Evolutionary conservation across 495 filamentous ascomycete species (phyloP), one percentile per base, ranked within the genome.

Genomic region (Glonium stellatum): DNA sequence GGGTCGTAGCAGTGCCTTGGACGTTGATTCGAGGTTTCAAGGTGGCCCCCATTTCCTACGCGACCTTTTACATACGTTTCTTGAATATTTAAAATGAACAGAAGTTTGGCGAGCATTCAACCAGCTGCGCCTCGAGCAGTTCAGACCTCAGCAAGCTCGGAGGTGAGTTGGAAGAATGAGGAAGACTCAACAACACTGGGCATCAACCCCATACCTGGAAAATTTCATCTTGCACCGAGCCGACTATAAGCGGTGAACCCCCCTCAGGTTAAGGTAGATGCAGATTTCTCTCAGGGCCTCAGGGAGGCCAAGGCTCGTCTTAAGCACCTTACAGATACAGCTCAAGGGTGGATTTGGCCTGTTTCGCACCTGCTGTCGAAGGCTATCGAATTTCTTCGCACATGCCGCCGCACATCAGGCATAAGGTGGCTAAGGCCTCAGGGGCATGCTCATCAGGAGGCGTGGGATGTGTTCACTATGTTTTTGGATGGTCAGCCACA

Each of bases 181-280:
- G 1, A 18, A 44, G 18, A 18, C 39, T 13, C 18, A 11, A 18
- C 39, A 11, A 18, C 3, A 18, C 39, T 11, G 39, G 39, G 39
- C 4, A 44, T 11, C 39, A 44, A 44, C 39, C 39, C 13, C 39
- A 44, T 44, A 44, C 39, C 39, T 44, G 39, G 39, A 44, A 44
- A 44, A 44, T 44, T 15, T 11, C 39, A 31, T 31, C 10, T 1
- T 44, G 12, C 39, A 11, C 39, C 12, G 39, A 25, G 25, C 48
- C 48, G 48, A 27, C 48, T 51, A 27, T 51, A 51, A 51, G 48
- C 48, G 48, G 48, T 51, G 48, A 25, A 22, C 25, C 25, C 48
- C 48, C 18, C 21, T 51, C 48, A 23, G 21, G 25, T 23, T 51
- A 23, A 51, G 2, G 39, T 51, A 23, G 48, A 51, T 51, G 19